Evolutionary conservation across 192 early-diverging fungal species (phyloP), one percentile per base, ranked within the genome.

Genomic region (Rhizoclosmatium globosum): DNA sequence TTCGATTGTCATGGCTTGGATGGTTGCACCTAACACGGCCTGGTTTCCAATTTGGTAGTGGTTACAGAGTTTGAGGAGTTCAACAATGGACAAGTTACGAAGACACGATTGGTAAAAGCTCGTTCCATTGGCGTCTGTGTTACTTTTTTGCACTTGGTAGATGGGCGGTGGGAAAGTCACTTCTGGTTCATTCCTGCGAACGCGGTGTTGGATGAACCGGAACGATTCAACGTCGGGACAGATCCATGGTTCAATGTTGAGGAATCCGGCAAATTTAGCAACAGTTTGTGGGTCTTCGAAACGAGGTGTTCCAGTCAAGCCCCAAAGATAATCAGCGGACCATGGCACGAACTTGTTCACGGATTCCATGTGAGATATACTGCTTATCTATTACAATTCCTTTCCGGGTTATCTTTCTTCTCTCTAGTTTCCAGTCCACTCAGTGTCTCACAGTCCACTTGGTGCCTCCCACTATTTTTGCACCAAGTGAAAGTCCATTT

Each of bases 51-150:
- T 73, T 59, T 73, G 71, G 31, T 64, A 73, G 47, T 73, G 71
- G 13, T 73, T 73, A 50, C 71, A 73, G 48, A 73, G 66, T 42
- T 68, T 68, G 42, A 68, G 4, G 1, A 68, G 44, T 19, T 68
- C 42, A n/a, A 45, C 66, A 19, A 68, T 19, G 66, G 13, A 19
- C 15, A 31, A 7, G 7, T 62, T 62, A 21, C 11, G 7, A 19
- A 68, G 15, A 47, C 66, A 68, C 2, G 71, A 73, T 39, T 45
- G 57, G 50, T 73, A 3, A 73, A 59, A 4, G 71, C 41, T 19
- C 23, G 31, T 44, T 73, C 71, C 50, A 64, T 64, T 3, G 71
- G 56, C 7, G 71, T 73, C 44, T 73, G 71, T 19, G 17, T 13
- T 2, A 53, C 46, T n/a, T 3, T 39, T 38, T 2, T 47, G 9